Conservation (phyloP, 129 eudicot species). For the Flaveria brownii region DNA sequence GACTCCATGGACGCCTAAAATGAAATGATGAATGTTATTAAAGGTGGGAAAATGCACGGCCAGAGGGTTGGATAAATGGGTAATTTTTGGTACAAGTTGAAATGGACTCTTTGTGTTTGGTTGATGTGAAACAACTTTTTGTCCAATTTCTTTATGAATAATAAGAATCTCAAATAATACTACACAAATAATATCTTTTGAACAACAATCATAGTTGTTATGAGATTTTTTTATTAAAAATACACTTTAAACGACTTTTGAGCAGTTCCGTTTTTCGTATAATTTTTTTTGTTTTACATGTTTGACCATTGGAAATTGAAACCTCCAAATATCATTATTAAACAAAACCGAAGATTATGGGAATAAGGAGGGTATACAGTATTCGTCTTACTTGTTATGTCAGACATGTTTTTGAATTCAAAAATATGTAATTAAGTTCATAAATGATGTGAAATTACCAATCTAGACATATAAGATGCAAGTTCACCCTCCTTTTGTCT, state of each 20-base stretch:
- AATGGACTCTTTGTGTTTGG: background rate
- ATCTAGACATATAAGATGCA: slow-evolving; percentile 87
- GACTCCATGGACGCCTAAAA: slow-evolving; percentile 92
- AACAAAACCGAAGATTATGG: background rate
- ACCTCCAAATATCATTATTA: background rate
- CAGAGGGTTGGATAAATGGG: background rate
- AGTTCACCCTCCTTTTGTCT: slow-evolving; percentile 99
- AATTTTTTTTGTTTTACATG: background rate
- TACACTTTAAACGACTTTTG: background rate
- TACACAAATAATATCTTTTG: background rate
- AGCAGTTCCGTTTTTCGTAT: background rate
- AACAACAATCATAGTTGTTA: background rate
- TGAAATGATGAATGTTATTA: slow-evolving; percentile 17
- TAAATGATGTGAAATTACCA: slow-evolving; percentile 51
- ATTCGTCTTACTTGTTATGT: background rate
- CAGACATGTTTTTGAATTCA: background rate
- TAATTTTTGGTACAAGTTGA: background rate
- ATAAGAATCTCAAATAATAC: background rate
- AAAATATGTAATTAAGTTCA: background rate
- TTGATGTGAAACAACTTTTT: background rate
- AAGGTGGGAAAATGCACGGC: background rate
- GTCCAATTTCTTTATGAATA: background rate
- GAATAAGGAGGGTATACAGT: background rate
- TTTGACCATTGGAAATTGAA: background rate
- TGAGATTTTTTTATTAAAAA: background rate